These are phyloP conservation scores for Neurospora tetraspora DNA, from an alignment of 495 filamentous ascomycete genomes.

Conservation along the genomic window DNA sequence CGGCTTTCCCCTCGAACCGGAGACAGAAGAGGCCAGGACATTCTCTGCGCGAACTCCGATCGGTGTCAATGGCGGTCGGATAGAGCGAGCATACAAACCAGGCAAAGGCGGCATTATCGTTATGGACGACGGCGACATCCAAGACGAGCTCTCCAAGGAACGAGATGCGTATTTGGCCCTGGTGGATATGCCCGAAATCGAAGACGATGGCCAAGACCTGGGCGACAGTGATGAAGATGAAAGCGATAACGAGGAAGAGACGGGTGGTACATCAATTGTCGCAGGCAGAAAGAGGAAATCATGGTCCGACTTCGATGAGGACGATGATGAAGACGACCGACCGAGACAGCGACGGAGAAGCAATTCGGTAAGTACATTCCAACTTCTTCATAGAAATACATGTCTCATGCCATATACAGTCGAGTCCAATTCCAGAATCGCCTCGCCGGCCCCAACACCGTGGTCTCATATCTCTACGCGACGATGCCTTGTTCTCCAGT, in stretches of 20 bases:
- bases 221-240: conserved; percentile 38
- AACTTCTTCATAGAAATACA: conserved; percentile 12
- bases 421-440: conserved; percentile 42
- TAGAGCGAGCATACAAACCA: conserved; percentile 59
- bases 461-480: conserved; percentile 37
- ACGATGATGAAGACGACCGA: conserved; percentile 60
- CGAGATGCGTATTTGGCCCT: conserved; percentile 72
- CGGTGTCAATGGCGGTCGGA: conserved; percentile 52
- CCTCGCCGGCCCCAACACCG: conserved; percentile 39
- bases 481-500: conserved; percentile 31
- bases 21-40: conserved; percentile 34
- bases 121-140: conserved; percentile 94
- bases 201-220: conserved; percentile 54
- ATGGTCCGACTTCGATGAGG: conserved; percentile 63
- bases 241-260: conserved; percentile 18
- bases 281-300: conserved; percentile 70
- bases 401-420: conserved; percentile 34
- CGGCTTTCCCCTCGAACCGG: conserved; percentile 45
- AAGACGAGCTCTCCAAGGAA: conserved; percentile 69
- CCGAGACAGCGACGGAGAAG: conserved; percentile 72
- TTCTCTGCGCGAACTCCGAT: conserved; percentile 38
- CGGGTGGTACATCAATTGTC: conserved; percentile 11
- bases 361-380: conserved; percentile 58
- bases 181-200: conserved; percentile 81
- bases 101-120: conserved; percentile 80